Evolutionary conservation across 176 grass and related monocot genomes (phyloP), one percentile per base, ranked within the genome.

Genomic region (Lolium rigidum): DNA sequence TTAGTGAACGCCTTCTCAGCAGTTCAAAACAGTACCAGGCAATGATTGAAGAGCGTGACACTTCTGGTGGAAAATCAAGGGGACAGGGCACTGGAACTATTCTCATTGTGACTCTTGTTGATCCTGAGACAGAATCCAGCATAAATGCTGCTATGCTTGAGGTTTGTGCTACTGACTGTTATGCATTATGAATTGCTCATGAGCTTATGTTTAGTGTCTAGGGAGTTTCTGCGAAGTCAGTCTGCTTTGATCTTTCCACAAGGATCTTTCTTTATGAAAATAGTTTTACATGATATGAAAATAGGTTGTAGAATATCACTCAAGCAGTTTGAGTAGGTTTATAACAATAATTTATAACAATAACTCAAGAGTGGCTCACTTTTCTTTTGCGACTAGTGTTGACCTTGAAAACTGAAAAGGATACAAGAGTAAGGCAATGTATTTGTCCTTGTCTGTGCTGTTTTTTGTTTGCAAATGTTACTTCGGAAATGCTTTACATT

Each of bases 121-220:
- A 99, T 4, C 78, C 90, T 5, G 87, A 94, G 82, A 84, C 90
- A 31, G 92, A 92, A 89, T 86, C 80, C 58, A 99, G 94, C 76
- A 94, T 99, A 67, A 96, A 95, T 86, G 96, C 96, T 80, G 67
- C 88, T 18, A 94, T 98, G 93, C 93, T 98, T 2, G 91, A 98
- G 96, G 96, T 98, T 88, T 85, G 89, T 68, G 17, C 60, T 71
- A 60, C 28, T 52, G 20, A 52, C 59, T 64, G 1, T 68, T 69
- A 37, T 44, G 18, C 60, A 48, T 84, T 69, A 57, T 52, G 80
- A 43, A 54, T 76, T 66, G 28, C 0, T 75, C 16, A 8, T 62
- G 20, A 76, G 7, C n/a, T 69, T 83, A 50, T 48, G n/a, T 72
- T 72, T 25, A 50, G 3, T 43, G 22, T 17, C 51, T 77, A 9